These are phyloP conservation scores for Triticum timopheevii DNA, from an alignment of 176 grass and related monocot species.

Conservation along the genomic window DNA sequence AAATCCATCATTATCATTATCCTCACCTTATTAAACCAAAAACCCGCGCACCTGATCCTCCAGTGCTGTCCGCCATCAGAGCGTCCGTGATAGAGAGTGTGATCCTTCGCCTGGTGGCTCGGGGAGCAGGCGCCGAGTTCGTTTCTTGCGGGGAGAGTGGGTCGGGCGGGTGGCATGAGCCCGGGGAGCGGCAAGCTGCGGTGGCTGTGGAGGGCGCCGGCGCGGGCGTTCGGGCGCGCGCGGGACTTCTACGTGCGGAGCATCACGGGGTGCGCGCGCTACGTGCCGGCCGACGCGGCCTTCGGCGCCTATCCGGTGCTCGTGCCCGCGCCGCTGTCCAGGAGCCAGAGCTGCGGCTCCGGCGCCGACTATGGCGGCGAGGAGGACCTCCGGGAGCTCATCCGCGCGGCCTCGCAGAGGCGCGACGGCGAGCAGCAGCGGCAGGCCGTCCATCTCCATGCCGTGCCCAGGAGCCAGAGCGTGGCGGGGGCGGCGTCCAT, in stretches of 20 bases:
- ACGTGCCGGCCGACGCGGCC: conserved; percentile 40
- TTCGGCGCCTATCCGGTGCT: conserved; percentile 55
- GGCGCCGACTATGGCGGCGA: conserved; percentile 7
- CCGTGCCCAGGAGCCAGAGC: conserved; percentile 49
- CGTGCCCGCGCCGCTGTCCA: conserved; percentile 12
- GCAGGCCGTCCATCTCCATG: not conserved
- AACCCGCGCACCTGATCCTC: not conserved
- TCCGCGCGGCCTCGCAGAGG: conserved; percentile 47
- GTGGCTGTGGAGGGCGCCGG: conserved; percentile 52
- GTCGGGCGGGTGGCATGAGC: not conserved
- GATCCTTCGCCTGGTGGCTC: not conserved
- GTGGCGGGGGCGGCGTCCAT: conserved; percentile 34
- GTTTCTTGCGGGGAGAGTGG: not conserved
- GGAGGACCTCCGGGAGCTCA: conserved; percentile 48
- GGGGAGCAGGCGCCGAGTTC: not conserved
- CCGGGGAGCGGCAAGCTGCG: conserved; percentile 24
- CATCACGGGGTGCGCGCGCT: conserved; percentile 47
- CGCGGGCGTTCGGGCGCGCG: conserved; percentile 39
- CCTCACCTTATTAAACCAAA: not conserved
- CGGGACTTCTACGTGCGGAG: conserved; percentile 46
- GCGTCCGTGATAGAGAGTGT: not conserved
- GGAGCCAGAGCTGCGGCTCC: conserved; percentile 31
- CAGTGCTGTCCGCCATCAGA: not conserved
- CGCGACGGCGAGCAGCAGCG: not conserved
- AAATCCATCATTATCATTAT: not conserved